These are phyloP conservation scores for Selaginella tamariscina DNA, from an alignment of 75 land plant species.

Conservation along the genomic window DNA sequence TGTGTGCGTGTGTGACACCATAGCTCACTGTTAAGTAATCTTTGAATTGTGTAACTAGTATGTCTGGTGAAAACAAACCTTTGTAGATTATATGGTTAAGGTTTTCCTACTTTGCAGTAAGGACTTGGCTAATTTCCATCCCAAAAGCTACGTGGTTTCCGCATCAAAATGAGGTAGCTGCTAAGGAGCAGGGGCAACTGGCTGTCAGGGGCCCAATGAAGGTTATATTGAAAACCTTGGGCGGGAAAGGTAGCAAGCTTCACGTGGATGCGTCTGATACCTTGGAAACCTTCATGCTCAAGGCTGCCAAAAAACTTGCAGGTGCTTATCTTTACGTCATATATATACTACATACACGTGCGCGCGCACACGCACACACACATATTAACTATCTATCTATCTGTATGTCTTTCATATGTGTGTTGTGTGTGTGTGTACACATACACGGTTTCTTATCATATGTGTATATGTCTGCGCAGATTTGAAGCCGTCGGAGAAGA, in stretches of 20 bases:
- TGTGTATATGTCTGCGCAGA: slow-evolving; percentile 29
- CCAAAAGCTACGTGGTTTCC: slow-evolving; percentile 97
- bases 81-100: not conserved
- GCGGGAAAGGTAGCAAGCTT: slow-evolving; percentile 80
- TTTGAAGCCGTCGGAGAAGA: slow-evolving; percentile 59
- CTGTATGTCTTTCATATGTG: no score
- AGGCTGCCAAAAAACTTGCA: slow-evolving; percentile 89
- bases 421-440: no score
- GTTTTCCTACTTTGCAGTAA: slow-evolving; percentile 46
- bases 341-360: no score
- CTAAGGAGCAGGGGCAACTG: slow-evolving; percentile 67
- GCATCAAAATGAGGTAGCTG: slow-evolving; percentile 80
- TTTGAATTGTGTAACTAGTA: no score
- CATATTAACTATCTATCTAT: no score
- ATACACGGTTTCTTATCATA: no score
- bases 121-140: slow-evolving; percentile 94
- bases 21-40: no score
- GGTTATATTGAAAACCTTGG: slow-evolving; percentile 71
- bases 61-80: no score
- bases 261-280: slow-evolving; percentile 82
- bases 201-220: slow-evolving; percentile 71
- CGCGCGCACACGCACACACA: no score
- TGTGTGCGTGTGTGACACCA: no score
- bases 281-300: slow-evolving; percentile 49
- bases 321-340: no score